Conservation (phyloP, 345 rosid species). For the Lumnitzera littorea region DNA sequence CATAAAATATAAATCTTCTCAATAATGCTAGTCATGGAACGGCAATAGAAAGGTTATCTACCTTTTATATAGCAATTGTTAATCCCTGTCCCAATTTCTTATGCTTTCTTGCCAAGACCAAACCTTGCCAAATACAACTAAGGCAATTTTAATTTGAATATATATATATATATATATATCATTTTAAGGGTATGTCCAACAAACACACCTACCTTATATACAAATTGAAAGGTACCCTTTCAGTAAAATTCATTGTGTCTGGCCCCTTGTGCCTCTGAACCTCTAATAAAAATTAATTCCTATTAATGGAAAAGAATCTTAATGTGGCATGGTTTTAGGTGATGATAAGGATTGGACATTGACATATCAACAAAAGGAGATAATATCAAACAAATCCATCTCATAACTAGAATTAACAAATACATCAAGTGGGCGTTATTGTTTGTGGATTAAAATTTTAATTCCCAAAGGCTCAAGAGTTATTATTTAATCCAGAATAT, state of each 20-base stretch:
- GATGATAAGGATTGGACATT: conserved; percentile 87
- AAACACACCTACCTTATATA: conserved; percentile 6
- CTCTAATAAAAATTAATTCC: conserved; percentile 13
- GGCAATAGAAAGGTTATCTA: background rate
- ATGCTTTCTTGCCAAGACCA: background rate
- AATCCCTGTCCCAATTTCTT: background rate
- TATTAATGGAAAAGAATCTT: conserved; percentile 61
- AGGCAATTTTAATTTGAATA: background rate
- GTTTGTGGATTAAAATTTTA: conserved; percentile 31
- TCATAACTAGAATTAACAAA: conserved; percentile 17
- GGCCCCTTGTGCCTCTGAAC: background rate
- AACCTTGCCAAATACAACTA: background rate
- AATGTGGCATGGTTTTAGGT: conserved; percentile 89
- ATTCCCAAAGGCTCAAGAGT: conserved; percentile 9
- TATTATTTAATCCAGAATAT: too few relatives aligned
- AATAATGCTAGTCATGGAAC: conserved; percentile 1
- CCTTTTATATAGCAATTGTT: background rate
- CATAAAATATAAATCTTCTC: background rate
- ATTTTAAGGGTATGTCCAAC: conserved; percentile 8
- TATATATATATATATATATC: background rate
- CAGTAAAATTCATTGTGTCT: background rate
- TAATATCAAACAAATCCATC: conserved; percentile 79
- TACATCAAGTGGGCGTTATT: conserved; percentile 34
- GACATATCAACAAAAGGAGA: conserved; percentile 89
- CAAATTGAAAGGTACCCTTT: background rate